Evolutionary conservation across 306 rosid genomes (phyloP), one percentile per base, ranked within the genome.

Genomic region (Biancaea sappan): DNA sequence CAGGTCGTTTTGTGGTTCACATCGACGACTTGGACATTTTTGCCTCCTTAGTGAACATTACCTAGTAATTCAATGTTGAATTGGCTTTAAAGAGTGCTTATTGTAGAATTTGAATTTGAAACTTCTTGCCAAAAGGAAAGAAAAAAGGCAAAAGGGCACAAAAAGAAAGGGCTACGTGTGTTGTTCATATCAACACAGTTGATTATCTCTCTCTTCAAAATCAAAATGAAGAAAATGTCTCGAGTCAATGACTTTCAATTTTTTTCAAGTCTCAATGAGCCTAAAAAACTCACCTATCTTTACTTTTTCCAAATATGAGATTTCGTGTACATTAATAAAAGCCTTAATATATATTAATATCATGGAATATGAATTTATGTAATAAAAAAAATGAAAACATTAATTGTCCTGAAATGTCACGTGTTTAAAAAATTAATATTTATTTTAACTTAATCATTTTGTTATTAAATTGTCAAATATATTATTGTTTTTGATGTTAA

Each of bases 1-100:
- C 60, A 78, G 31, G 57, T 71, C 26, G 54, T 65, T 65, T 79
- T 2, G 3, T 1, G 38, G 83, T 65, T 70, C 31, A 9, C 76
- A 41, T 71, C 47, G 40, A 81, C 15, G 63, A 14, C 57, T 43
- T 21, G 43, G 48, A 25, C 31, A 31, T 9, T 56, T 54, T 54
- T 57, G 24, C 44, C 38, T 6, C 32, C 31, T 3, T 5, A 53
- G 66, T 38, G 51, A n/a, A n/a, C n/a, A n/a, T n/a, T n/a, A 4
- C 62, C 26, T 46, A 41, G 13, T n/a, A 26, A 11, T 38, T 32
- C n/a, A 31, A 34, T 62, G 51, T 63, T 71, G 26, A 16, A 46
- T 57, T 61, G 46, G 26, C 51, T 31, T 76, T 32, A 60, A 25
- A 46, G 5, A 43, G 5, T 43, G 1, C 2, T 6, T 13, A 43